Evolutionary conservation across 768 basidiomycete species (phyloP), one percentile per base, ranked within the genome.

Genomic region (Ramaria sp.): DNA sequence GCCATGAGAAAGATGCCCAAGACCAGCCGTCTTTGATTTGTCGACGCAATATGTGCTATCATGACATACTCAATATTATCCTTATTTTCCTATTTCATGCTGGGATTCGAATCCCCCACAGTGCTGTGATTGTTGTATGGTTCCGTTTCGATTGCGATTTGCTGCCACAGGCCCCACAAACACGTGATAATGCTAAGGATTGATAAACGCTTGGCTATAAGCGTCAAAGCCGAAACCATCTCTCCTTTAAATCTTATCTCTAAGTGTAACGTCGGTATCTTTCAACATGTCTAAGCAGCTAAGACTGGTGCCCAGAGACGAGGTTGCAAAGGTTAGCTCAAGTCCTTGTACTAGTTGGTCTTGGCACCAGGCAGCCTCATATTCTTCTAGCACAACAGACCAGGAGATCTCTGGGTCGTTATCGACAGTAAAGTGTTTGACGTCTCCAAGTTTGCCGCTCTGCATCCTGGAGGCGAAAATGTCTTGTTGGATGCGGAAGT

Each of bases 381-480:
- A n/a, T 7, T 19, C 7, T 11, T 43, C 10, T 63, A 87, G 81
- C 91, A 94, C 71, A 87, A 86, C 69, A 85, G 77, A 62, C 71
- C 75, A 22, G 88, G 81, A 55, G 91, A 93, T 72, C 74, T 93
- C 84, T 92, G 91, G 89, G 72, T 93, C 51, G 78, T 89, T 59
- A 78, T 93, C 61, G 91, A 94, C 65, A 78, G 82, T 55, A 88
- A 88, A 67, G 88, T 91, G 31, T 91, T 83, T 66, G 84, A 93
- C 67, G 71, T 96, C 24, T 82, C 84, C 53, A 83, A 81, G 64
- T 95, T 96, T 70, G 80, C 78, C 53, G 75, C 74, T 49, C 73
- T 93, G 61, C 93, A 96, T 64, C 93, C 91, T 0, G 93, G 92
- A 49, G 92, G 92, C 11, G 68, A 75, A 0, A 77, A 81, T 2